Base-by-base conservation (phyloP, 208 protist species). In the Crithidia acanthocephali region DNA sequence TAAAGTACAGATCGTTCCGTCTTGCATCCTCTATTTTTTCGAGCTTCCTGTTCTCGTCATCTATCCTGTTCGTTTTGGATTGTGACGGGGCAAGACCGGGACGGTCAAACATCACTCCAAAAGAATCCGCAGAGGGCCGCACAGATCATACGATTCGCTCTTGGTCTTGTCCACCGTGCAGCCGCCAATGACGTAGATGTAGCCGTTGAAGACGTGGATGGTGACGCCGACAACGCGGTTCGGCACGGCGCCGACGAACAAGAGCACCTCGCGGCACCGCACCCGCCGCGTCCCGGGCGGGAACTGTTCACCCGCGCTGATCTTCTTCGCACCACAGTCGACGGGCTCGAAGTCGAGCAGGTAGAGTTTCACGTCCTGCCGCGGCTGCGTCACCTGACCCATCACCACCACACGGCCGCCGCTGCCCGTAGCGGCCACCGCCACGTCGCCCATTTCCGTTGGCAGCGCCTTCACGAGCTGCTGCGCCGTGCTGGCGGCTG, bases 141-240 rank as follows among this genome's bases (percentile, higher is more conserved):
- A 75, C 4, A 80, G 44, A 3, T 74, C 44, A 42, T 80, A 60
- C 5, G 74, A 66, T 15, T 75, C 61, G 9, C 42, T 35, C 28
- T 72, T 77, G 20, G 72, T 67, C 33, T 71, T 73, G 48, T 71
- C 68, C 15, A 30, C 69, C 13, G 22, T 67, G 60, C 62, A 68
- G 47, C 59, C 69, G 11, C 81, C 81, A 33, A 86, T 63, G 25
- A 90, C 72, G 58, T 91, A 88, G 0, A 92, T 59, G 53, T 90
- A 91, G 33, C 74, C 76, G 33, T 75, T 64, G 37, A 70, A 73
- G 18, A 80, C 57, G 60, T 92, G 82, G 48, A 92, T 52, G 2
- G 80, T 79, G 11, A 70, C 44, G 44, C 84, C 84, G 15, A 79
- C 61, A 11, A 75, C 55, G 2, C 84, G 77, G 22, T 65, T 69